These are phyloP conservation scores for Melampsora americana DNA, from an alignment of 1,284 basidiomycete species.

Conservation along the genomic window DNA sequence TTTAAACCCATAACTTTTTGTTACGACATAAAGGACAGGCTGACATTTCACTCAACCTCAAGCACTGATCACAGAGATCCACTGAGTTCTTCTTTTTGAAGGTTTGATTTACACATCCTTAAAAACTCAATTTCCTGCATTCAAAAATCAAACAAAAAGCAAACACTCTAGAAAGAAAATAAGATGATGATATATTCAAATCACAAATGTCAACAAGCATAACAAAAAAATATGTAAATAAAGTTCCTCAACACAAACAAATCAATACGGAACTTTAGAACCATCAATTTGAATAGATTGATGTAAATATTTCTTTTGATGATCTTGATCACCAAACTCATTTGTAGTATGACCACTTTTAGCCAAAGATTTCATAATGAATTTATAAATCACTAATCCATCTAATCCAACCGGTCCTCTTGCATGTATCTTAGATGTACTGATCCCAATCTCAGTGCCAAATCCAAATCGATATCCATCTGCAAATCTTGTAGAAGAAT, in stretches of 20 bases:
- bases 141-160: too few species aligned
- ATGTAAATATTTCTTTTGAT: conserved; percentile 14
- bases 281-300: conserved; percentile 10
- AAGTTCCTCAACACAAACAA: neutral
- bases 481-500: conserved; percentile 90
- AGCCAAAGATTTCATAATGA: conserved; percentile 73
- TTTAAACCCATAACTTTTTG: too few species aligned
- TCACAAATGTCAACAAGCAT: too few species aligned
- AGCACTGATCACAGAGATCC: too few species aligned
- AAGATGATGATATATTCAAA: too few species aligned
- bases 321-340: conserved; percentile 64
- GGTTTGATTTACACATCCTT: too few species aligned
- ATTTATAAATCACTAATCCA: conserved; percentile 92
- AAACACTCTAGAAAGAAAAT: too few species aligned
- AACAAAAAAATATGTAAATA: too few species aligned
- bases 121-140: too few species aligned
- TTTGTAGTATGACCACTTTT: conserved; percentile 71
- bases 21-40: too few species aligned
- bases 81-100: too few species aligned
- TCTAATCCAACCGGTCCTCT: conserved; percentile 94
- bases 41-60: too few species aligned
- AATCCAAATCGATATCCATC: conserved; percentile 97
- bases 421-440: conserved; percentile 93
- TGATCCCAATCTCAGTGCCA: conserved; percentile 96
- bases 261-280: neutral